These are phyloP conservation scores for Sonneratia alba DNA, from an alignment of 345 rosid species.

Conservation along the genomic window DNA sequence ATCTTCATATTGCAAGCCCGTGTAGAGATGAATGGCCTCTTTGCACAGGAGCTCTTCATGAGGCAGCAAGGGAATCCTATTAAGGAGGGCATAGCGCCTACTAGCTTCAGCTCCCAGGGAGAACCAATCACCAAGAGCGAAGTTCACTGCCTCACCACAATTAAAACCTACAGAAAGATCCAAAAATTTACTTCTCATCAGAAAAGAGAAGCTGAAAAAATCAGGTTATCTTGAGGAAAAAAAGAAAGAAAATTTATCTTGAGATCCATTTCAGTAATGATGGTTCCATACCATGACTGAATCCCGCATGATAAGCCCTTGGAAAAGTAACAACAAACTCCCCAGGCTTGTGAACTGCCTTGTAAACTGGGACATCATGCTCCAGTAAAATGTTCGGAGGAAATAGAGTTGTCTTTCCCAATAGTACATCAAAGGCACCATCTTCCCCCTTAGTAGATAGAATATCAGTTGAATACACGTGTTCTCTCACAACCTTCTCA, in stretches of 20 bases:
- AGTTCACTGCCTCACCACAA: conserved; percentile 99
- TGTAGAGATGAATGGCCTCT: conserved; percentile 77
- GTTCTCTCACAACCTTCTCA: conserved; percentile 85
- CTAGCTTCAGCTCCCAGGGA: conserved; percentile 89
- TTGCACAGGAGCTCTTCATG: conserved; percentile 94
- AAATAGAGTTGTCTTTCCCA: conserved; percentile 95
- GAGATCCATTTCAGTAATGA: conserved; percentile 1
- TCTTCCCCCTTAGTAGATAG: conserved; percentile 71
- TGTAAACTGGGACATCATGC: conserved; percentile 83
- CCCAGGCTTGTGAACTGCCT: conserved; percentile 97
- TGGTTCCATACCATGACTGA: conserved; percentile 68
- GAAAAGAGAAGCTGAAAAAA: neutral
- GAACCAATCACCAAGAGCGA: conserved; percentile 97
- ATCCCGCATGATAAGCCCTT: conserved; percentile 98
- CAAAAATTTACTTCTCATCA: neutral
- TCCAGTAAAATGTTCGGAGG: conserved; percentile 83
- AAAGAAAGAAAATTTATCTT: neutral
- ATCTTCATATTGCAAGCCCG: conserved; percentile 46
- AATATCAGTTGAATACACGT: conserved; percentile 71
- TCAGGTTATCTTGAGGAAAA: too few species aligned
- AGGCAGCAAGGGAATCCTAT: conserved; percentile 87
- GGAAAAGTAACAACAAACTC: conserved; percentile 90
- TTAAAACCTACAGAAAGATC: conserved; percentile 62
- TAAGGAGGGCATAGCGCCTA: conserved; percentile 82
- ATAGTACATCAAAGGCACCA: conserved; percentile 94